Percentiles rank a stretch among this genome's conserved stretches.
These are phyloP conservation scores for Rubia peregrina DNA, from an alignment of 305 asterid species.

Conservation along the genomic window DNA sequence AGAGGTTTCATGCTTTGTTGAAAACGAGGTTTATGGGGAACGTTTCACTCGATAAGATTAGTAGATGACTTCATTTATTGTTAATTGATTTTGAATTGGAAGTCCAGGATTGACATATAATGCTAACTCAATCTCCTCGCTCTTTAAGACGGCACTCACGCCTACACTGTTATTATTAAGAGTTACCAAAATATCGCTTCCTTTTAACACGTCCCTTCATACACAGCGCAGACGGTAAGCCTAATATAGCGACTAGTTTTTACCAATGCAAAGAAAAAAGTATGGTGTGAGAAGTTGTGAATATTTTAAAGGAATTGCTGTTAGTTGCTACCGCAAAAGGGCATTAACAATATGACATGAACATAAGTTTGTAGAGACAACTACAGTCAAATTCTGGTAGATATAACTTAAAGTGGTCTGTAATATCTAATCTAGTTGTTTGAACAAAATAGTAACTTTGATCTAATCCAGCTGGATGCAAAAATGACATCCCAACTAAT, in stretches of 20 bases:
- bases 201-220: no score
- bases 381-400: background rate
- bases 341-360: background rate
- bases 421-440: background rate
- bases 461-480: constrained; percentile 10
- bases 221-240: no score
- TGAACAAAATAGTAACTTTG: background rate
- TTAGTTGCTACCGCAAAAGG: background rate
- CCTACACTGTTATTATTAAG: no score
- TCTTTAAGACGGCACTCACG: no score
- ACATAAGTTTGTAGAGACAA: background rate
- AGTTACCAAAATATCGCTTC: no score
- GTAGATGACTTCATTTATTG: no score
- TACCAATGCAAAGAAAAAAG: background rate
- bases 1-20: background rate
- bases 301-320: no score
- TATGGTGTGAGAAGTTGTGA: no score
- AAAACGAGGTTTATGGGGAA: background rate
- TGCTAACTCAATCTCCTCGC: no score
- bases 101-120: no score
- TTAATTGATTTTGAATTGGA: no score
- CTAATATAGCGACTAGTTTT: no score
- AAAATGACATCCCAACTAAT: constrained; percentile 15
- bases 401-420: background rate
- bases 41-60: background rate